phyloP scores from a whole-genome alignment of 345 rosid species.

The Gossypium stocksii region DNA sequence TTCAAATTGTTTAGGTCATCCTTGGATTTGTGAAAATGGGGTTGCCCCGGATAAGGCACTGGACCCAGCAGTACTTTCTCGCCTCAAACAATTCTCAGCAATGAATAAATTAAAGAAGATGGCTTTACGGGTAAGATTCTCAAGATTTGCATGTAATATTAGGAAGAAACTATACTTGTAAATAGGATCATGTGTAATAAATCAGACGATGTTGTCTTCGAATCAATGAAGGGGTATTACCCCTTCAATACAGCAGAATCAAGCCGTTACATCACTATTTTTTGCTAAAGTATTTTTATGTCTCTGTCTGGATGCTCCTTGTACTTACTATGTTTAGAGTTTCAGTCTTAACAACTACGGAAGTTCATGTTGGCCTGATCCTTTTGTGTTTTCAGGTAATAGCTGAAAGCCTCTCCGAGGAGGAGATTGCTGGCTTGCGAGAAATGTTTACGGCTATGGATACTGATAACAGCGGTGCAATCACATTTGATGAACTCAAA shows the following conservation, averaged over 20 bases:
- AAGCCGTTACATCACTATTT: background rate
- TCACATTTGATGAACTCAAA: constrained; percentile 94
- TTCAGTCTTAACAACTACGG: background rate
- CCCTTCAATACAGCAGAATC: background rate
- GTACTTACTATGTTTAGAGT: background rate
- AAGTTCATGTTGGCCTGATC: background rate
- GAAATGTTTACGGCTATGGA: constrained; percentile 96
- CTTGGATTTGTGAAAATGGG: constrained; percentile 98
- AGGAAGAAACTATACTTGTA: background rate
- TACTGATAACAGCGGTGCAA: constrained; percentile 96
- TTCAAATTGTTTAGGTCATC: constrained; percentile 59
- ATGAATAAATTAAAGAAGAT: constrained; percentile 98
- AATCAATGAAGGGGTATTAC: background rate
- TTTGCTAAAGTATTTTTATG: background rate
- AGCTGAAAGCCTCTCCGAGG: constrained; percentile 98
- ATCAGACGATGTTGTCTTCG: background rate
- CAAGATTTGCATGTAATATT: background rate
- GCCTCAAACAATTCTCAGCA: constrained; percentile 94
- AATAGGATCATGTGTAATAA: background rate
- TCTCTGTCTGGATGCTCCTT: background rate
- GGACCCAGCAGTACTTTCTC: constrained; percentile 95
- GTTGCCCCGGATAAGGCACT: constrained; percentile 95
- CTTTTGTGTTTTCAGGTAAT: constrained; percentile 51
- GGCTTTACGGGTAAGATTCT: constrained; percentile 75
- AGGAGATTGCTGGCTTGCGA: constrained; percentile 93